Evolutionary conservation across 2,329 filamentous ascomycete species (phyloP).

Genomic region (Penicillium sp.): DNA sequence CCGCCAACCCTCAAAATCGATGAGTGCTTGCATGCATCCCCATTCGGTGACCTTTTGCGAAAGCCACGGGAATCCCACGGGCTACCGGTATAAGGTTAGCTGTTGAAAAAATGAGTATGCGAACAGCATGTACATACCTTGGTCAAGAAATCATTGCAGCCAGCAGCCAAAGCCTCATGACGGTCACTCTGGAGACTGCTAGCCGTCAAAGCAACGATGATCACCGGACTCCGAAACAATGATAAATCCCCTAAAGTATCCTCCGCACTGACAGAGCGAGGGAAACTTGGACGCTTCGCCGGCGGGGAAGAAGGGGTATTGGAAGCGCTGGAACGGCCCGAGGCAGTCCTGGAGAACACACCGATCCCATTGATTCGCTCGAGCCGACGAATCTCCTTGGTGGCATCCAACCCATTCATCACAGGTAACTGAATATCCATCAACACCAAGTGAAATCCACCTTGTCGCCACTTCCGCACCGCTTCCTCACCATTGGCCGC

Average conservation of each 20-base stretch:
- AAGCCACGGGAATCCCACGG: constrained; percentile 95
- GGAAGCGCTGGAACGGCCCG: constrained; percentile 46
- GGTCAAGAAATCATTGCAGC: constrained; percentile 96
- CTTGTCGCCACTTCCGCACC: constrained; percentile 83
- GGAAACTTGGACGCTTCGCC: constrained; percentile 18
- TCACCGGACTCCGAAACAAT: constrained; percentile 92
- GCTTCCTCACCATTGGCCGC: constrained; percentile 93
- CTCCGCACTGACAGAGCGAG: constrained; percentile 30
- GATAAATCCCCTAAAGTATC: constrained; percentile 35
- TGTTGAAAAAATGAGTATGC: background rate
- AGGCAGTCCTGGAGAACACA: constrained; percentile 69
- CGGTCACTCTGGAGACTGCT: constrained; percentile 91
- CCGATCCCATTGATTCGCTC: constrained; percentile 90
- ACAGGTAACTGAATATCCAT: constrained; percentile 98
- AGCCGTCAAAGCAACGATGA: constrained; percentile 93
- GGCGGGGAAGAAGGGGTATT: constrained; percentile 19
- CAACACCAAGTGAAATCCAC: constrained; percentile 89
- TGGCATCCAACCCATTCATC: constrained; percentile 93
- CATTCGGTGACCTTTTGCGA: constrained; percentile 98
- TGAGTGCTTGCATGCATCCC: constrained; percentile 99
- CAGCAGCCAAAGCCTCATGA: constrained; percentile 87
- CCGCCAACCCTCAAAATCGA: constrained; percentile 96
- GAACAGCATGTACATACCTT: constrained; percentile 57
- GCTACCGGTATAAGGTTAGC: constrained; percentile 48
- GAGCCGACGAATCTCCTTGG: constrained; percentile 83